Conservation (phyloP, 2,329 filamentous ascomycete species). For the Emergomyces pasteurianus region DNA sequence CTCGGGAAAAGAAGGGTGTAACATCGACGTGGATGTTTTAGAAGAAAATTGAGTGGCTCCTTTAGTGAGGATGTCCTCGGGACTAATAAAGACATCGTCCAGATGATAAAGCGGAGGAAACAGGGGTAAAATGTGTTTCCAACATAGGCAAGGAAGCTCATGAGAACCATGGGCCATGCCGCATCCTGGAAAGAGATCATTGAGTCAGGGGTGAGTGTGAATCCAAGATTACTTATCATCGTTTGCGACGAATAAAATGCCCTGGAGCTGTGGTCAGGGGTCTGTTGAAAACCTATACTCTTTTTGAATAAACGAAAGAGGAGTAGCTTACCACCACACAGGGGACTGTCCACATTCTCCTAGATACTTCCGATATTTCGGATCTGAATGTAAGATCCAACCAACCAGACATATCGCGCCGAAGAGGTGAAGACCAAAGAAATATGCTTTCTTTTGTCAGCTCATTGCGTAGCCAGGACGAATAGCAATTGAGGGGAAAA, state of each 20-base stretch:
- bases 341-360: slow-evolving; percentile 34
- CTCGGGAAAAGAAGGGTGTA: slow-evolving; percentile 52
- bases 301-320: neutral
- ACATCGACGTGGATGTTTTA: slow-evolving; percentile 51
- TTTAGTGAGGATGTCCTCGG: slow-evolving; percentile 26
- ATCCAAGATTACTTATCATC: slow-evolving; percentile 42
- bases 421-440: slow-evolving; percentile 35
- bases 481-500: slow-evolving; percentile 17
- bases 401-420: slow-evolving; percentile 38
- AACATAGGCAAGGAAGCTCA: slow-evolving; percentile 29
- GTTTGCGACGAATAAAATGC: slow-evolving; percentile 41
- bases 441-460: slow-evolving; percentile 28
- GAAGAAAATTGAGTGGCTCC: slow-evolving; percentile 41
- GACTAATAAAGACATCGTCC: slow-evolving; percentile 39
- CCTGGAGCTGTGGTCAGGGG: slow-evolving; percentile 18
- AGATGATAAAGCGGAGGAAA: slow-evolving; percentile 45
- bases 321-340: neutral
- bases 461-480: neutral
- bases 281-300: neutral
- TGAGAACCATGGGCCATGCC: slow-evolving; percentile 26
- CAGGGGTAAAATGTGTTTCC: slow-evolving; percentile 42
- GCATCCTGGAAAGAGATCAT: slow-evolving; percentile 40
- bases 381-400: slow-evolving; percentile 34
- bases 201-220: slow-evolving; percentile 44
- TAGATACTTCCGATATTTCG: slow-evolving; percentile 32